These are phyloP conservation scores for Monosporozyma aerobia DNA, from an alignment of 805 yeast genomes.

Conservation along the genomic window DNA sequence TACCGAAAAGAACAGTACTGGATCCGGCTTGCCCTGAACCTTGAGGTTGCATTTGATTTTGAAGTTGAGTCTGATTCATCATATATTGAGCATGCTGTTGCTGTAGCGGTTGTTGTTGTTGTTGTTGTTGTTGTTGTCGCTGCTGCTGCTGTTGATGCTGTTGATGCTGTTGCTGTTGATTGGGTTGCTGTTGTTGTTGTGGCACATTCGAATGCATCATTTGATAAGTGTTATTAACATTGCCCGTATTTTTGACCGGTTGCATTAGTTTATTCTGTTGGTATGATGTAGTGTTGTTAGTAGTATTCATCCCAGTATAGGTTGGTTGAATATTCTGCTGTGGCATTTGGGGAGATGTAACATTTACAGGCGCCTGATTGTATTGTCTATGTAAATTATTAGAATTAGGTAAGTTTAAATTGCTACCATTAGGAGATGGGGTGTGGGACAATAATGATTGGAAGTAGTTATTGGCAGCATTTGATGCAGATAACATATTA, in stretches of 20 bases:
- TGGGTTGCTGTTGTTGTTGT: conserved; percentile 1
- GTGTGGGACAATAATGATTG: conserved; percentile 23
- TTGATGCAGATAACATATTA: conserved; percentile 18
- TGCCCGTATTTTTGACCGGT: background rate
- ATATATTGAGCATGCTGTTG: conserved; percentile 10
- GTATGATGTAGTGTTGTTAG: background rate
- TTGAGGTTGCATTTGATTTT: conserved; percentile 11
- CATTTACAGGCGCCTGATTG: background rate
- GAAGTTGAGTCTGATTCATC: background rate
- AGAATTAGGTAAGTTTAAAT: conserved; percentile 5
- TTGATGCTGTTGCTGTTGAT: conserved; percentile 9
- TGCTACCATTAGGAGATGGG: conserved; percentile 22
- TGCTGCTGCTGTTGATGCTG: conserved; percentile 1
- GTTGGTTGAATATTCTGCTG: background rate
- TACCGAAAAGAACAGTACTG: conserved; percentile 5
- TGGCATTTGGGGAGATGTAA: background rate
- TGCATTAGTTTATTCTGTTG: background rate
- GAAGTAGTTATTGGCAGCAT: conserved; percentile 21
- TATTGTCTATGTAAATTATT: background rate
- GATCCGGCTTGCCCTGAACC: conserved; percentile 12
- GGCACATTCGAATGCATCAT: background rate
- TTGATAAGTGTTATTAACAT: background rate
- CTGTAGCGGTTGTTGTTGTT: conserved; percentile 12
- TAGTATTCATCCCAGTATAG: background rate
- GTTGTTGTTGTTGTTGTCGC: background rate